A percentile compares a stretch with the other conserved stretches of the same genome.
Conservation (phyloP, 2,329 filamentous ascomycete genomes). For the Nannizziopsis arthrosporioides region DNA sequence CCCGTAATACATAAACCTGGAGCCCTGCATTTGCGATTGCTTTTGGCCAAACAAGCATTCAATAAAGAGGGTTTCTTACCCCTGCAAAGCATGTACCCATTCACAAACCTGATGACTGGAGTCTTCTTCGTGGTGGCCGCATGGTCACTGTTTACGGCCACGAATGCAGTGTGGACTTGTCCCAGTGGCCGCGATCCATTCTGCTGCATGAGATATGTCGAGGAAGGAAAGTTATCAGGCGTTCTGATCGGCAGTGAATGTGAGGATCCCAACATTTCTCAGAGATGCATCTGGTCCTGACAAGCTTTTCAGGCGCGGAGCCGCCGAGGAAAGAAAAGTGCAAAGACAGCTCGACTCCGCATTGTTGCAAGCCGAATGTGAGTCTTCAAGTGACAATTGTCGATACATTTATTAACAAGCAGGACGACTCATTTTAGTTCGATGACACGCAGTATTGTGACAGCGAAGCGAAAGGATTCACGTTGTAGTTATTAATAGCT, state of each 20-base stretch:
- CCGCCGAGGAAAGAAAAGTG: constrained; percentile 13
- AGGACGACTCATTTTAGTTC: background rate
- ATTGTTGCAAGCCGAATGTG: constrained; percentile 13
- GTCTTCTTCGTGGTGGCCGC: background rate
- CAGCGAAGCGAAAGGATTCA: constrained; percentile 1
- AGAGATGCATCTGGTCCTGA: background rate
- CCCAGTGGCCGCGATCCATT: constrained; percentile 15
- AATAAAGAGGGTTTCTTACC: background rate
- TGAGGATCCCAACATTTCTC: background rate
- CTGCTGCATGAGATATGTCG: constrained; percentile 11
- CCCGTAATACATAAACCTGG: background rate
- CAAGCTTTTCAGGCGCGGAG: background rate
- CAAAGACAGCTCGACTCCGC: constrained; percentile 3
- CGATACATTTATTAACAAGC: background rate
- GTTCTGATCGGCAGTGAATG: constrained; percentile 11
- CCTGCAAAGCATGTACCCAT: background rate
- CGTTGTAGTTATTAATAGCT: background rate
- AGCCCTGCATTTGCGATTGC: background rate
- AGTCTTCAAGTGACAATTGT: background rate
- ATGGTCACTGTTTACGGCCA: background rate
- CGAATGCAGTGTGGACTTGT: constrained; percentile 15
- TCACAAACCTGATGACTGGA: background rate
- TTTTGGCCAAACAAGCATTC: too few relatives aligned
- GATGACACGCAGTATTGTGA: constrained; percentile 3
- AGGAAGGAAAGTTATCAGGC: constrained; percentile 4